These are phyloP conservation scores for Platanthera zijinensis DNA, from an alignment of 106 monocot genomes.

Conservation along the genomic window DNA sequence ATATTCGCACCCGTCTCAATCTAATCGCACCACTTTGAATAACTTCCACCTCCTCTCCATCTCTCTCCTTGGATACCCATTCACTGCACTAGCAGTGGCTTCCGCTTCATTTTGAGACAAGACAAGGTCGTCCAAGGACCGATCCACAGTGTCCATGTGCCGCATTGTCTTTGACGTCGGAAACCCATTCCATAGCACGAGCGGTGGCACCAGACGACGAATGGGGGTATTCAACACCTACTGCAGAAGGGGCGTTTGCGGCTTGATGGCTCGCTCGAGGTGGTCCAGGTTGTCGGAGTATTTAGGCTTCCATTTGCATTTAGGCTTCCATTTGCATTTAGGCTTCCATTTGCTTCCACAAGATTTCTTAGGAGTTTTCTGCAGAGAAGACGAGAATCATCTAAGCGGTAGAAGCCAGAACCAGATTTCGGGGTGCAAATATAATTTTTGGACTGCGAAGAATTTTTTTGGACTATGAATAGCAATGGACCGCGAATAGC, in stretches of 20 bases:
- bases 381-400: background rate
- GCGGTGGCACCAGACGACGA: constrained; percentile 2
- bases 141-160: constrained; percentile 69
- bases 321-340: background rate
- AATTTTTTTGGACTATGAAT: too few relatives aligned
- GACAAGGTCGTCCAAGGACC: constrained; percentile 45
- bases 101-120: constrained; percentile 6
- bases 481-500: too few relatives aligned
- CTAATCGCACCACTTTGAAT: too few relatives aligned
- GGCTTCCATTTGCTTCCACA: background rate
- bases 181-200: constrained; percentile 52
- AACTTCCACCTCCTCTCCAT: background rate
- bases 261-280: constrained; percentile 12
- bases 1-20: too few relatives aligned
- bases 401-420: background rate
- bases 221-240: background rate
- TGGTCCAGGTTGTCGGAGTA: constrained; percentile 15
- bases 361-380: background rate
- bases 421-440: too few relatives aligned
- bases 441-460: too few relatives aligned
- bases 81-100: constrained; percentile 5
- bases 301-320: background rate
- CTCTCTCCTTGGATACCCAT: constrained; percentile 25
- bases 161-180: constrained; percentile 47
- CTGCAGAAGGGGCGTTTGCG: background rate